A percentile compares a stretch with the other conserved stretches of the same genome.
These are phyloP conservation scores for Chenopodium suecicum DNA, from an alignment of 148 eudicot genomes.

Conservation along the genomic window DNA sequence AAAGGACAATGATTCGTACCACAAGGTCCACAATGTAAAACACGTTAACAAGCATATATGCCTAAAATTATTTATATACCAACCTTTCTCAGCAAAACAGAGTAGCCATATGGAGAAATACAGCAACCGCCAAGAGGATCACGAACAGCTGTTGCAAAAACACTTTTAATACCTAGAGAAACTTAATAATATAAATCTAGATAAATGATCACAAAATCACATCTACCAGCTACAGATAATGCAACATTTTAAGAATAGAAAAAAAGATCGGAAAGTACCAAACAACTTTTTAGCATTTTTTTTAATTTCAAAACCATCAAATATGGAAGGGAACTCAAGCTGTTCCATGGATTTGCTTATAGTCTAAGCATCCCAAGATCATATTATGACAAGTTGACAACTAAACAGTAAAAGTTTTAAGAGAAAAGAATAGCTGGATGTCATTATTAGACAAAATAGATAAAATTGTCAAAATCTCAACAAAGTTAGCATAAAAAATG, in stretches of 20 bases:
- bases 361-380: neutral
- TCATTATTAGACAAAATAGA: neutral
- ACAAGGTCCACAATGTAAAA: neutral
- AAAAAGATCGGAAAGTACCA: neutral
- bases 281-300: neutral
- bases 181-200: neutral
- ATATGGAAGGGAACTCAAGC: neutral
- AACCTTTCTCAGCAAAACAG: conserved; percentile 83
- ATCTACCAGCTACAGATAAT: neutral
- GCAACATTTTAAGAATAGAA: neutral
- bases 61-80: conserved; percentile 5
- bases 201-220: neutral
- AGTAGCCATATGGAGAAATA: conserved; percentile 82
- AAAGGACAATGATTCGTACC: neutral
- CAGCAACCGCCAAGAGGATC: conserved; percentile 99
- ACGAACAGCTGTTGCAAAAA: conserved; percentile 61
- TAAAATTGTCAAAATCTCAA: neutral
- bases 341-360: no score
- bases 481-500: neutral
- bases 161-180: conserved; percentile 6
- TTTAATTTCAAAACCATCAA: neutral
- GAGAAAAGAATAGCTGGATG: neutral
- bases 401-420: neutral
- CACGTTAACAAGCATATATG: neutral
- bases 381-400: neutral